Conservation (phyloP, 192 early-diverging fungal genomes). For the Backusella tuberculispora region DNA sequence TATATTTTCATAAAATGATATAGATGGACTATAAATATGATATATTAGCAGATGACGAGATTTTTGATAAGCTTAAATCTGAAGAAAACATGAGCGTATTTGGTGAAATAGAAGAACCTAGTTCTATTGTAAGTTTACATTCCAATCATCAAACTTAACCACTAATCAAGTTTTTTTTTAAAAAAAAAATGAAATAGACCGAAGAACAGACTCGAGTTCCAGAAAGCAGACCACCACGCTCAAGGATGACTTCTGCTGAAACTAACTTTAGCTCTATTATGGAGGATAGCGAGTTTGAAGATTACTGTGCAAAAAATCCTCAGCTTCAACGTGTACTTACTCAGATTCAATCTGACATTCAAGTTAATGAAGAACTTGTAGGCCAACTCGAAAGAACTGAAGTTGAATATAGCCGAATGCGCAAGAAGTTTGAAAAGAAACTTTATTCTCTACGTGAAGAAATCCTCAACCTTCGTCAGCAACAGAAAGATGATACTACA, state of each 20-base stretch:
- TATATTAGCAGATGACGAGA: slow-evolving; percentile 27
- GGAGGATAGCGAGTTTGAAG: slow-evolving; percentile 12
- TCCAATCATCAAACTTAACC: neutral
- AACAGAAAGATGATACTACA: slow-evolving; percentile 54
- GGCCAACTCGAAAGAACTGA: slow-evolving; percentile 57
- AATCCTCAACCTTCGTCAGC: slow-evolving; percentile 50
- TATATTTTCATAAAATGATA: neutral
- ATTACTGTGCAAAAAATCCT: slow-evolving; percentile 16
- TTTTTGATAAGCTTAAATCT: slow-evolving; percentile 21
- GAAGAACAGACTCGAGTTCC: neutral
- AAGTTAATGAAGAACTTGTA: slow-evolving; percentile 62
- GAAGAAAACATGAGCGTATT: slow-evolving; percentile 25
- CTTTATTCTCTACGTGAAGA: slow-evolving; percentile 60
- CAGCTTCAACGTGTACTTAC: slow-evolving; percentile 45
- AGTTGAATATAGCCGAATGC: slow-evolving; percentile 54
- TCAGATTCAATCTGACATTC: slow-evolving; percentile 60
- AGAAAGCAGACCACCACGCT: neutral
- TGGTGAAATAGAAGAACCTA: slow-evolving; percentile 12
- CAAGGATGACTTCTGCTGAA: slow-evolving; percentile 6
- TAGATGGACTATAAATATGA: slow-evolving; percentile 16
- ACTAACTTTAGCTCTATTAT: neutral
- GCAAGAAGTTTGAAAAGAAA: slow-evolving; percentile 68
- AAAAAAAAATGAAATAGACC: slow-evolving; percentile 1
- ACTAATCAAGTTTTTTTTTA: neutral
- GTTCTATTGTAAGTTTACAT: neutral